These are phyloP conservation scores for Gossypium australe DNA, from an alignment of 345 rosid species.

Conservation along the genomic window DNA sequence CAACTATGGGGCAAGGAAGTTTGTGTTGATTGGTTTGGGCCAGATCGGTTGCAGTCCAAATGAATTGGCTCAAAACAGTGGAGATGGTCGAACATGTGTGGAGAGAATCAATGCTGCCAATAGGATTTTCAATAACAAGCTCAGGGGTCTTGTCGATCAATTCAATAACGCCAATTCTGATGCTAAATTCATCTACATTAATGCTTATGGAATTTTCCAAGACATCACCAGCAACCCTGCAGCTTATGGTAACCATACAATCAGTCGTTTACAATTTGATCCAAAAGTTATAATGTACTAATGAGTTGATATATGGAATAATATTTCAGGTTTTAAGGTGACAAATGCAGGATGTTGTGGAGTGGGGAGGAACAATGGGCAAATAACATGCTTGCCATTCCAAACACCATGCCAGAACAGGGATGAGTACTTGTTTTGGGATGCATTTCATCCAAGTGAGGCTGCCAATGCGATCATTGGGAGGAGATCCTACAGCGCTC, in stretches of 20 bases:
- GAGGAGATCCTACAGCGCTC: slow-evolving; percentile 45
- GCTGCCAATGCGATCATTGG: slow-evolving; percentile 49
- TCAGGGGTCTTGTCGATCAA: slow-evolving; percentile 54
- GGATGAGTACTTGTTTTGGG: slow-evolving; percentile 61
- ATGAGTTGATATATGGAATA: neutral
- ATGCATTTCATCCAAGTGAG: slow-evolving; percentile 65
- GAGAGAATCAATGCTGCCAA: slow-evolving; percentile 50
- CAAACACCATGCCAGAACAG: slow-evolving; percentile 55
- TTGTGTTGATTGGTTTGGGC: slow-evolving; percentile 72
- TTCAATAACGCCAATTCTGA: slow-evolving; percentile 50
- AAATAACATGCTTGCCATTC: slow-evolving; percentile 64
- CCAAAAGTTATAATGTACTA: neutral
- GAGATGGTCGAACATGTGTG: slow-evolving; percentile 64
- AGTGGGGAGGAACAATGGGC: slow-evolving; percentile 72
- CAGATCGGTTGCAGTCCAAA: slow-evolving; percentile 89
- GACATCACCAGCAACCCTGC: slow-evolving; percentile 51
- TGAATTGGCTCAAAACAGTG: slow-evolving; percentile 56
- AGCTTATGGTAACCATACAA: slow-evolving; percentile 34
- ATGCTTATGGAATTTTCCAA: slow-evolving; percentile 68
- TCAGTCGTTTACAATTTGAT: neutral
- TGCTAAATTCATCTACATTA: slow-evolving; percentile 59
- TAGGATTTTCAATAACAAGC: slow-evolving; percentile 65
- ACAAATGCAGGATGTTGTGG: slow-evolving; percentile 71
- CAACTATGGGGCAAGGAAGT: slow-evolving; percentile 74
- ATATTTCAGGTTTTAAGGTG: slow-evolving; percentile 44